These are phyloP conservation scores for Curvularia hawaiiensis DNA, from an alignment of 2,329 filamentous ascomycete genomes.

Conservation along the genomic window DNA sequence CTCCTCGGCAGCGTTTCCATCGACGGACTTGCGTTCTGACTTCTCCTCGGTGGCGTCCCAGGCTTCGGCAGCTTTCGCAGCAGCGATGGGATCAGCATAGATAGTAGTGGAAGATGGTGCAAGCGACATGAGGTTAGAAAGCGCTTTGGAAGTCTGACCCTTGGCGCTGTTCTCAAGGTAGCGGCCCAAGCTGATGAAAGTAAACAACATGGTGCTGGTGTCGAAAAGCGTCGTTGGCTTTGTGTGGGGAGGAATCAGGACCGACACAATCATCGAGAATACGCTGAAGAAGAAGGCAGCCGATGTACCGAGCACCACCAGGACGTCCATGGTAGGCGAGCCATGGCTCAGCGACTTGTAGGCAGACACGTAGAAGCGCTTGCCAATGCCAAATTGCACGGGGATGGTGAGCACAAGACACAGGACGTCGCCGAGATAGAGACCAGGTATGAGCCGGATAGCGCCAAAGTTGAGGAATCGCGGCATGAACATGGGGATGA, in stretches of 20 bases:
- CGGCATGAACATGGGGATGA: conserved; percentile 84
- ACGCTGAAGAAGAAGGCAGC: conserved; percentile 96
- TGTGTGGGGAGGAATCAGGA: conserved; percentile 75
- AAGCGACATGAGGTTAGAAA: conserved; percentile 93
- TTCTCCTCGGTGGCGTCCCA: conserved; percentile 65
- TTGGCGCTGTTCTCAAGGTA: conserved; percentile 95
- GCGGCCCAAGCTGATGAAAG: conserved; percentile 88
- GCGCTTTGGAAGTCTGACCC: conserved; percentile 91
- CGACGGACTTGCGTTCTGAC: conserved; percentile 46
- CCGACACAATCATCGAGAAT: conserved; percentile 81
- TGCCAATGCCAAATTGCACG: conserved; percentile 95
- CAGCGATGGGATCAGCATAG: conserved; percentile 91
- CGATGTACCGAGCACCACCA: conserved; percentile 91
- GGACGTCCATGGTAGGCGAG: conserved; percentile 95
- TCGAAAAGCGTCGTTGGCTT: conserved; percentile 92
- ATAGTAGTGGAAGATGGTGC: conserved; percentile 97
- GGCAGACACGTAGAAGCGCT: conserved; percentile 91
- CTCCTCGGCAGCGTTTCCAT: conserved; percentile 74
- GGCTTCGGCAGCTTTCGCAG: conserved; percentile 83
- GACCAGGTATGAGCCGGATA: conserved; percentile 69
- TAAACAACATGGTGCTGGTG: conserved; percentile 97
- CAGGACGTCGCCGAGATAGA: conserved; percentile 87
- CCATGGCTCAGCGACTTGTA: conserved; percentile 90
- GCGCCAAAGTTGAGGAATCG: conserved; percentile 74
- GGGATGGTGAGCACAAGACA: conserved; percentile 86